phyloP scores from a whole-genome alignment of 345 rosid genomes.

The Melaleuca quinquenervia region DNA sequence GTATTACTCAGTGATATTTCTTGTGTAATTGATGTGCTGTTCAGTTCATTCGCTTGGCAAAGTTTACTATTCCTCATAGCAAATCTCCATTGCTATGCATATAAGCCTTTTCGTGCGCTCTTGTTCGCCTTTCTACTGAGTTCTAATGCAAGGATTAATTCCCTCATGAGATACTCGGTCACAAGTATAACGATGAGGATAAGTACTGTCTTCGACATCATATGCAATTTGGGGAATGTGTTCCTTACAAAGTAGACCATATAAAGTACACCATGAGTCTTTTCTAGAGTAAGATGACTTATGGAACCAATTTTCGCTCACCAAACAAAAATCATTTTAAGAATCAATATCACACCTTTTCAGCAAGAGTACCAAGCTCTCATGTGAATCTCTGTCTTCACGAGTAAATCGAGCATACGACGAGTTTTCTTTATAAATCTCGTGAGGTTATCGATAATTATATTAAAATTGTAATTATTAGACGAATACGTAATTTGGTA shows the following conservation, averaged over 20 bases:
- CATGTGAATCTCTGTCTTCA: no score
- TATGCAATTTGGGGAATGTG: neutral
- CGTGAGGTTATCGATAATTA: no score
- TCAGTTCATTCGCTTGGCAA: neutral
- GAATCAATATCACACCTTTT: neutral
- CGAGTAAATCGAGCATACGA: no score
- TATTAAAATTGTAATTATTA: no score
- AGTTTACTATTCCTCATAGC: neutral
- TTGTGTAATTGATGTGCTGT: neutral
- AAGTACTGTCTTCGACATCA: neutral
- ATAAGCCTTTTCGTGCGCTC: neutral
- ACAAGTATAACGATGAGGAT: neutral
- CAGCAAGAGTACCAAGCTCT: no score
- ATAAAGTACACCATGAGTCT: neutral
- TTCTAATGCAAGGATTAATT: neutral
- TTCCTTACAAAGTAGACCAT: neutral
- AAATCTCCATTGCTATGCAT: neutral
- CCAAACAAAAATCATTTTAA: rapidly evolving
- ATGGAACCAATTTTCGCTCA: neutral
- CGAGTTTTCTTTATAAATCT: no score
- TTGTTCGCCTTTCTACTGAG: neutral
- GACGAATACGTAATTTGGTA: no score
- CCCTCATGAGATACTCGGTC: neutral
- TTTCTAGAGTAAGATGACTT: neutral
- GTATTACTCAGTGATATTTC: neutral